A percentile compares a stretch with the other conserved stretches of the same genome.
Evolutionary conservation across 1,139 yeast genomes (phyloP).

Genomic region (Suhomyces atakaporum): DNA sequence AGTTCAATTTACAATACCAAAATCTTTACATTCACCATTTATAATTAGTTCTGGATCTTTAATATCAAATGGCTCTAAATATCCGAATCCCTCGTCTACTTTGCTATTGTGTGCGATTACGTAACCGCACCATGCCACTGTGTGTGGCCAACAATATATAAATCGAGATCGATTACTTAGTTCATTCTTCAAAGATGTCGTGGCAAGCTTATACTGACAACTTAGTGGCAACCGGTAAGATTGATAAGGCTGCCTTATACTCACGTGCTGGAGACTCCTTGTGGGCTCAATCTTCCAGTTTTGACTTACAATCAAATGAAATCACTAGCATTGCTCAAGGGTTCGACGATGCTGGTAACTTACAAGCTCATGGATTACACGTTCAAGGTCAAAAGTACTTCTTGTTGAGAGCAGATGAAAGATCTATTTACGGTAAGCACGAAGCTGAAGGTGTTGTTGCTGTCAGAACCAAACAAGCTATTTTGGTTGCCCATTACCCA

Average conservation of each 20-base stretch:
- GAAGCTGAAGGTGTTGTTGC: constrained; percentile 84
- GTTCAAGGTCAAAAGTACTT: constrained; percentile 85
- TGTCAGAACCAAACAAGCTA: constrained; percentile 92
- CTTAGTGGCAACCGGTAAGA: constrained; percentile 78
- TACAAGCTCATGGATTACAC: constrained; percentile 86
- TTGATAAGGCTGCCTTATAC: constrained; percentile 90
- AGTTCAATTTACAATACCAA: no score
- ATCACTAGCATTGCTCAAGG: constrained; percentile 75
- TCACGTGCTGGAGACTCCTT: constrained; percentile 92
- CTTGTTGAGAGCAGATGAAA: constrained; percentile 84
- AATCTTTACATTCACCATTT: no score
- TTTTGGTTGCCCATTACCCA: constrained; percentile 93
- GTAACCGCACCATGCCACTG: constrained; percentile 6
- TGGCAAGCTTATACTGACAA: constrained; percentile 91
- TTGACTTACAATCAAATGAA: constrained; percentile 70
- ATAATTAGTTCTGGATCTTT: no score
- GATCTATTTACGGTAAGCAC: constrained; percentile 93
- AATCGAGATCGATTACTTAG: constrained; percentile 3
- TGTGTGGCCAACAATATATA: constrained; percentile 8
- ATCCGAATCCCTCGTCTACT: constrained; percentile 7
- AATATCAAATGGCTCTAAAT: not conserved
- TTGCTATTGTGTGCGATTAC: constrained; percentile 9
- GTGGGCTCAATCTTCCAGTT: constrained; percentile 86
- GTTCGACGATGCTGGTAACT: constrained; percentile 71
- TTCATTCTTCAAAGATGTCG: constrained; percentile 26